Evolutionary conservation across 305 asterid genomes (phyloP).

Genomic region (Fraxinus xanthoxyloides): DNA sequence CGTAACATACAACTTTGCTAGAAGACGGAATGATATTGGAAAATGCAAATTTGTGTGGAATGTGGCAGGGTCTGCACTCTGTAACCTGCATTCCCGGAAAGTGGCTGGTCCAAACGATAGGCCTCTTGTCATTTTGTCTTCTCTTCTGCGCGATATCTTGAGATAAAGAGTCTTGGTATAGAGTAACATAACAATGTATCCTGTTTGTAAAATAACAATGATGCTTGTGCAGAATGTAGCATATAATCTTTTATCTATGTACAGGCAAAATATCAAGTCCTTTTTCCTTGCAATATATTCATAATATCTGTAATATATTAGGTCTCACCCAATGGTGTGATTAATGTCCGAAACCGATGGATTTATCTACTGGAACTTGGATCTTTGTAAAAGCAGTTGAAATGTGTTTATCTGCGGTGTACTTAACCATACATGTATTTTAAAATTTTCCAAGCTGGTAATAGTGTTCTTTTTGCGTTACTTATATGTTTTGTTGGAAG

Average conservation of each 20-base stretch:
- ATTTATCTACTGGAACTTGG: not conserved
- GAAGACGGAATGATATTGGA: not conserved
- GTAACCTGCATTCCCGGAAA: slow-evolving; percentile 32
- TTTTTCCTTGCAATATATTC: not conserved
- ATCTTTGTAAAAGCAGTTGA: not conserved
- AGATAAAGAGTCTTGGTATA: not conserved
- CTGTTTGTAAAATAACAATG: not conserved
- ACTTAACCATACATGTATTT: not conserved
- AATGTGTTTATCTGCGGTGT: not conserved
- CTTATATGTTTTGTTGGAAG: not conserved
- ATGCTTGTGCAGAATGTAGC: not conserved
- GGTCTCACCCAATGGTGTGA: not conserved
- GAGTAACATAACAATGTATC: not conserved
- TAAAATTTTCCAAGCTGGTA: not conserved
- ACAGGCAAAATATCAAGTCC: not conserved
- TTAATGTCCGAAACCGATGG: not conserved
- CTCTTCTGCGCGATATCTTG: slow-evolving; percentile 43
- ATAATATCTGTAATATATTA: not conserved
- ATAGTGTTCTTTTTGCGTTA: not conserved
- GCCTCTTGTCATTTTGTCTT: slow-evolving; percentile 32
- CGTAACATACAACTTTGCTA: slow-evolving; percentile 45
- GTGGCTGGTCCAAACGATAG: slow-evolving; percentile 24
- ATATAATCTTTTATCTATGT: not conserved
- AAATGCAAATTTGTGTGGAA: slow-evolving; percentile 79
- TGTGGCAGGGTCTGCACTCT: slow-evolving; percentile 70